Evolutionary conservation across 495 filamentous ascomycete species (phyloP).

Genomic region (Aspergillus hancockii): DNA sequence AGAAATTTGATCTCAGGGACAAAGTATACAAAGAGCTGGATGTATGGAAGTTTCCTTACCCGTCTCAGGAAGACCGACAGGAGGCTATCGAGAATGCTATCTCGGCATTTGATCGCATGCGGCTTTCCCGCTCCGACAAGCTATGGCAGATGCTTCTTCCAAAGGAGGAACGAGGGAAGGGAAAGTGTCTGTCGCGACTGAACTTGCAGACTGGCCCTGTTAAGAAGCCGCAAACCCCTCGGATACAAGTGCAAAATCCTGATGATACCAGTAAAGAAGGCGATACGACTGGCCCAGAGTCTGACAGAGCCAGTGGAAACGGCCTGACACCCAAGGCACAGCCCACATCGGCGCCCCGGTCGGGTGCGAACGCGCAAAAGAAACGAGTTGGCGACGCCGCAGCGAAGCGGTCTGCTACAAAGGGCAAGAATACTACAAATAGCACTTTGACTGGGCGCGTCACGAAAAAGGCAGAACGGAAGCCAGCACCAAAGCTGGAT

Average conservation of each 20-base stretch:
- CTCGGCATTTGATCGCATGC: conserved; percentile 74
- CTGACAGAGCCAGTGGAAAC: conserved; percentile 48
- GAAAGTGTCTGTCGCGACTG: conserved; percentile 76
- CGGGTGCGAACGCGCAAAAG: conserved; percentile 53
- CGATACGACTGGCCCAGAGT: conserved; percentile 52
- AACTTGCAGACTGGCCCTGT: conserved; percentile 59
- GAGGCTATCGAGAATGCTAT: conserved; percentile 84
- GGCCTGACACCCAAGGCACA: conserved; percentile 46
- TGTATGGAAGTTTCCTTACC: conserved; percentile 75
- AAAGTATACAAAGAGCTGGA: conserved; percentile 80
- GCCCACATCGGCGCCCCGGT: conserved; percentile 53
- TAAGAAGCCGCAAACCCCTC: conserved; percentile 53
- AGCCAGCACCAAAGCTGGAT: conserved; percentile 42
- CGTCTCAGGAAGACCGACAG: conserved; percentile 65
- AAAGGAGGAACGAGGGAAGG: conserved; percentile 74
- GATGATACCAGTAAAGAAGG: conserved; percentile 49
- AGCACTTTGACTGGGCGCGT: conserved; percentile 50
- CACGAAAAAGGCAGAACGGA: conserved; percentile 52
- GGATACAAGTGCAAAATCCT: conserved; percentile 56
- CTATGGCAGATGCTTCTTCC: conserved; percentile 81
- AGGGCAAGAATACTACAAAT: conserved; percentile 52
- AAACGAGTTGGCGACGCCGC: conserved; percentile 60
- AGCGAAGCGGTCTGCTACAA: conserved; percentile 58
- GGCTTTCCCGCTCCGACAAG: conserved; percentile 68
- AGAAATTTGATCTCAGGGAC: conserved; percentile 69